Evolutionary conservation across 176 grass and related monocot species (phyloP).

Genomic region (Zea mays): DNA sequence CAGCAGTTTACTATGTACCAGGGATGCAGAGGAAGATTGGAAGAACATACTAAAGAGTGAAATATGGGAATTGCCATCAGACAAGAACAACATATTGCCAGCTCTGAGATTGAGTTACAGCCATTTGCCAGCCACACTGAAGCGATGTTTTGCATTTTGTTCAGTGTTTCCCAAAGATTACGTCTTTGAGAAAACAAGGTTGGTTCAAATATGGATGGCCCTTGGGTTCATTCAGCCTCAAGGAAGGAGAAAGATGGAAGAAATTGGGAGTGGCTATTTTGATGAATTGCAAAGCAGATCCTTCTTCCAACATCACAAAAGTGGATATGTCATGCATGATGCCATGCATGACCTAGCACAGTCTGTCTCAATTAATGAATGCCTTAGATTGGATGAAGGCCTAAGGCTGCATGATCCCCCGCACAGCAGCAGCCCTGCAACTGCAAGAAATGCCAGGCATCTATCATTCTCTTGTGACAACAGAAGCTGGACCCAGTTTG

Average conservation of each 20-base stretch:
- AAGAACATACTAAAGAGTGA: constrained; percentile 66
- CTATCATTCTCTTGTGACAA: constrained; percentile 70
- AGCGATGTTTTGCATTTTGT: constrained; percentile 79
- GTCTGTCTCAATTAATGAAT: constrained; percentile 63
- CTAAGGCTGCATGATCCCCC: constrained; percentile 37
- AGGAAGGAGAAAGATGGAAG: constrained; percentile 52
- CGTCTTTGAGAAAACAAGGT: constrained; percentile 50
- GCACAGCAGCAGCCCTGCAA: constrained; percentile 17
- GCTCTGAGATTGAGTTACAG: constrained; percentile 77
- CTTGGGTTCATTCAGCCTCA: constrained; percentile 63
- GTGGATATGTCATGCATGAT: constrained; percentile 78
- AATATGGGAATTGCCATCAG: constrained; percentile 71
- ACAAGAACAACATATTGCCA: constrained; percentile 73
- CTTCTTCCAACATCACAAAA: constrained; percentile 68
- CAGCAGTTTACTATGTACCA: constrained; percentile 64
- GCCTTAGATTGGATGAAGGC: constrained; percentile 58
- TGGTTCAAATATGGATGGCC: constrained; percentile 79
- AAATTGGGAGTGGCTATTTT: constrained; percentile 63
- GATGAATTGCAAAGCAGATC: constrained; percentile 73
- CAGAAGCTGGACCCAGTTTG: constrained; percentile 40
- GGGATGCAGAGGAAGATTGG: constrained; percentile 57
- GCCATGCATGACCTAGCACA: constrained; percentile 77
- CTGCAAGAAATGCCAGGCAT: constrained; percentile 43
- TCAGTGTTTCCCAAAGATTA: constrained; percentile 81
- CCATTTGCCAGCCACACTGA: constrained; percentile 64